phyloP scores from a whole-genome alignment of 345 rosid species.

The Citrus mangshanensis region DNA sequence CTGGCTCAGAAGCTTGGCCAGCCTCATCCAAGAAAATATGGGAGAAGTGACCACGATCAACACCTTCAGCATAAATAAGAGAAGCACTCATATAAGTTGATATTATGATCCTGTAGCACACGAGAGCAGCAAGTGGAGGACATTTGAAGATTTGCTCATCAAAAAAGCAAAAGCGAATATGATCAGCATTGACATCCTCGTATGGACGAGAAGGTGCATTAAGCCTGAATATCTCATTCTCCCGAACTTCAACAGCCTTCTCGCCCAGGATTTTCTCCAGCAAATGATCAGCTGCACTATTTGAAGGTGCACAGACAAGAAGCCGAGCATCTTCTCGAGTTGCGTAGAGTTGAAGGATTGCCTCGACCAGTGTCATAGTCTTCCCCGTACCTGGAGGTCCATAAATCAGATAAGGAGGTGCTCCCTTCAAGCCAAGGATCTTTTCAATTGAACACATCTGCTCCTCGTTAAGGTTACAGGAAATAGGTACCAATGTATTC shows the following conservation, averaged over 20 bases:
- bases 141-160: constrained; percentile 62
- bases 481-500: constrained; percentile 51
- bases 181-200: constrained; percentile 62
- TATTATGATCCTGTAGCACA: constrained; percentile 52
- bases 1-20: constrained; percentile 98
- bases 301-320: constrained; percentile 92
- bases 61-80: constrained; percentile 72
- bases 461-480: constrained; percentile 69
- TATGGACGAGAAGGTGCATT: constrained; percentile 76
- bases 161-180: constrained; percentile 64
- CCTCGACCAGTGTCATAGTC: constrained; percentile 83
- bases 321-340: constrained; percentile 40
- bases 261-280: constrained; percentile 58
- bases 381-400: constrained; percentile 99
- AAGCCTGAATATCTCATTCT: constrained; percentile 70
- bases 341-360: constrained; percentile 67
- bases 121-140: constrained; percentile 61
- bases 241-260: constrained; percentile 43
- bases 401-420: constrained; percentile 76
- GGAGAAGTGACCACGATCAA: constrained; percentile 77
- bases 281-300: constrained; percentile 86
- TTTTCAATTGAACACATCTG: constrained; percentile 64
- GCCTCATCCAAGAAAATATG: constrained; percentile 94
- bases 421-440: constrained; percentile 83
- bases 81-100: constrained; percentile 89